These are phyloP conservation scores for Borealophlyctis nickersoniae DNA, from an alignment of 192 early-diverging fungal species.

Conservation along the genomic window DNA sequence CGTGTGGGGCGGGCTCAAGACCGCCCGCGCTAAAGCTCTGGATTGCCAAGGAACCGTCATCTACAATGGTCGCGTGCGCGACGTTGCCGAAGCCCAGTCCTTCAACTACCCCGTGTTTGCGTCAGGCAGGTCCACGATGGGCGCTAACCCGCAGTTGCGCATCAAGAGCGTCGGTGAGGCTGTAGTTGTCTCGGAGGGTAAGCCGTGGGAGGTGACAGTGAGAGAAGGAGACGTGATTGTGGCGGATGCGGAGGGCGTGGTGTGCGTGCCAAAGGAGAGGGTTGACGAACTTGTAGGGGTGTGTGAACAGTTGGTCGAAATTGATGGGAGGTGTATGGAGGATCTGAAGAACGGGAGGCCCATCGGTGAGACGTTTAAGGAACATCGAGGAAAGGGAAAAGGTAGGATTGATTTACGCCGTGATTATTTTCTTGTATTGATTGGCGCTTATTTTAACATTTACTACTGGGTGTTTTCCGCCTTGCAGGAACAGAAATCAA, in stretches of 20 bases:
- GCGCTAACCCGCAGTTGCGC: conserved; percentile 29
- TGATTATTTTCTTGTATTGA: no score
- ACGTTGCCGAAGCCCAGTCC: conserved; percentile 40
- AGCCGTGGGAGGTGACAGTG: conserved; percentile 20
- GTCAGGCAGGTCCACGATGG: conserved; percentile 32
- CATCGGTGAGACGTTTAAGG: conserved; percentile 40
- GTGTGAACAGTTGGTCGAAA: conserved; percentile 11
- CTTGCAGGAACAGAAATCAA: no score
- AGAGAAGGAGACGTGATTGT: conserved; percentile 40
- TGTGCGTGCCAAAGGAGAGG: conserved; percentile 36
- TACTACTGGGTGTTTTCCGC: no score
- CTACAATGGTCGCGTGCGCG: conserved; percentile 44
- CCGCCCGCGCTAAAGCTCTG: conserved; percentile 32
- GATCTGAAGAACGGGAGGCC: conserved; percentile 32
- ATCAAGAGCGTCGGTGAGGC: conserved; percentile 29
- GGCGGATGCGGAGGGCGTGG: conserved; percentile 50
- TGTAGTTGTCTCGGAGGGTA: conserved; percentile 21
- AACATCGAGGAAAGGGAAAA: conserved; percentile 36
- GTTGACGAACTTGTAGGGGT: conserved; percentile 28
- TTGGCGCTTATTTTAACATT: no score
- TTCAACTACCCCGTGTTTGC: conserved; percentile 35
- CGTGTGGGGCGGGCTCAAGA: conserved; percentile 52
- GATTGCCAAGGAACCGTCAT: conserved; percentile 41
- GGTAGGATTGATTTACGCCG: no score
- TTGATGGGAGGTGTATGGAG: conserved; percentile 36